A percentile compares a stretch with the other conserved stretches of the same genome.
These are phyloP conservation scores for Chaetothyriales sp. DNA, from an alignment of 2,329 filamentous ascomycete genomes.

Conservation along the genomic window DNA sequence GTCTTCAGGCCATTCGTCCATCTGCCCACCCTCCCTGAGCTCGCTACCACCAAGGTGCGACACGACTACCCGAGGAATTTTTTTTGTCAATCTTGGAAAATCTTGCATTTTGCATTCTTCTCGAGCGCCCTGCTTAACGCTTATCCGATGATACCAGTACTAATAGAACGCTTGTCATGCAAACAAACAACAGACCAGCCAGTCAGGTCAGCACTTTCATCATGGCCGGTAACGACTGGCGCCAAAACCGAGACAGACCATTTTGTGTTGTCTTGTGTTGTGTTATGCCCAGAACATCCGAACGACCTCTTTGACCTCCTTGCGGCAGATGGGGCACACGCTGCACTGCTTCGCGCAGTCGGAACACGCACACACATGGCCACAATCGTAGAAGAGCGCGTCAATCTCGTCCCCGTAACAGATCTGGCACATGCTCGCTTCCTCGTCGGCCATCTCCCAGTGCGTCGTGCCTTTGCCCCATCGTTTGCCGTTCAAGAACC, in stretches of 20 bases:
- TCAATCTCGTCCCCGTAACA: constrained; percentile 47
- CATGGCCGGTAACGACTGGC: no score
- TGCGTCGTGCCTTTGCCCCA: constrained; percentile 47
- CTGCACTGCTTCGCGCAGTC: constrained; percentile 45
- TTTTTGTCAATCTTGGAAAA: neutral
- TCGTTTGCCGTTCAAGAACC: constrained; percentile 45
- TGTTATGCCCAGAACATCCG: constrained; percentile 37
- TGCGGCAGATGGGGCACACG: constrained; percentile 46
- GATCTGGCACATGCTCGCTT: constrained; percentile 44
- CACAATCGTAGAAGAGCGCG: constrained; percentile 47
- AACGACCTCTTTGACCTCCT: constrained; percentile 40
- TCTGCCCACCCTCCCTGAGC: neutral
- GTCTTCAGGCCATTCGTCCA: no score
- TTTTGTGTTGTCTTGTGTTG: no score
- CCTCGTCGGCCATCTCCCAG: constrained; percentile 47
- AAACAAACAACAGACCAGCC: no score
- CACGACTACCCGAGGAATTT: neutral
- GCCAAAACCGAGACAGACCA: no score
- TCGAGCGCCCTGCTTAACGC: neutral
- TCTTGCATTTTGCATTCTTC: neutral
- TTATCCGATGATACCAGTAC: neutral
- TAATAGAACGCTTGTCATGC: neutral
- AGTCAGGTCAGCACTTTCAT: no score
- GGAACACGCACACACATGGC: constrained; percentile 46
- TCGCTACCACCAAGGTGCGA: neutral